Evolutionary conservation across 2,329 filamentous ascomycete genomes (phyloP).

Genomic region (Helotiales sp.): DNA sequence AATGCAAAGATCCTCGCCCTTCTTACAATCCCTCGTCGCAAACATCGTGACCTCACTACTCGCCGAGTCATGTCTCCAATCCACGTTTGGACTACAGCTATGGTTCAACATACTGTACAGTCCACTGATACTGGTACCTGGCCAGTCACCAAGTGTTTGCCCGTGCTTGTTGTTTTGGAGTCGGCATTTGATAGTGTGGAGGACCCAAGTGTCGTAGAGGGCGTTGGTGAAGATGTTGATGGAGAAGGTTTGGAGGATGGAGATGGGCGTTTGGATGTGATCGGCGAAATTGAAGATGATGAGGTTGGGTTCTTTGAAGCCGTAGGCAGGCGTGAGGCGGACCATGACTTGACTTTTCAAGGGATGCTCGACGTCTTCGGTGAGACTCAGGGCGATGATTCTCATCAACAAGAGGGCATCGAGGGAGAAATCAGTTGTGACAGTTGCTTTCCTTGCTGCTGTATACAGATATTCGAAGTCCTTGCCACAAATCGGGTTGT

Average conservation of each 20-base stretch:
- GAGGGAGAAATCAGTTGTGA: constrained; percentile 33
- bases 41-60: constrained; percentile 38
- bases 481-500: constrained; percentile 39
- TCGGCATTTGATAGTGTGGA: constrained; percentile 43
- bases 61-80: constrained; percentile 37
- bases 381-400: constrained; percentile 39
- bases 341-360: constrained; percentile 39
- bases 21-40: constrained; percentile 30
- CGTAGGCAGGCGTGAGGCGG: constrained; percentile 41
- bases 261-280: constrained; percentile 39
- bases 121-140: constrained; percentile 40
- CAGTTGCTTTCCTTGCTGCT: constrained; percentile 26
- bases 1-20: constrained; percentile 38
- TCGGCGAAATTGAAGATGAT: constrained; percentile 42
- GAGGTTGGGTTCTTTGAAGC: constrained; percentile 35
- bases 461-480: constrained; percentile 40
- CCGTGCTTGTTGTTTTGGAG: constrained; percentile 45
- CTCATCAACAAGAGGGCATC: constrained; percentile 41
- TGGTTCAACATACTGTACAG: constrained; percentile 44
- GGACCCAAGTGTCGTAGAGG: constrained; percentile 41
- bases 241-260: constrained; percentile 39
- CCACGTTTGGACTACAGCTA: constrained; percentile 43
- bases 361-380: constrained; percentile 35
- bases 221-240: constrained; percentile 40
- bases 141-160: constrained; percentile 33